These are phyloP conservation scores for Blepharisma stoltei DNA, from an alignment of 73 alveolate species.

Conservation along the genomic window DNA sequence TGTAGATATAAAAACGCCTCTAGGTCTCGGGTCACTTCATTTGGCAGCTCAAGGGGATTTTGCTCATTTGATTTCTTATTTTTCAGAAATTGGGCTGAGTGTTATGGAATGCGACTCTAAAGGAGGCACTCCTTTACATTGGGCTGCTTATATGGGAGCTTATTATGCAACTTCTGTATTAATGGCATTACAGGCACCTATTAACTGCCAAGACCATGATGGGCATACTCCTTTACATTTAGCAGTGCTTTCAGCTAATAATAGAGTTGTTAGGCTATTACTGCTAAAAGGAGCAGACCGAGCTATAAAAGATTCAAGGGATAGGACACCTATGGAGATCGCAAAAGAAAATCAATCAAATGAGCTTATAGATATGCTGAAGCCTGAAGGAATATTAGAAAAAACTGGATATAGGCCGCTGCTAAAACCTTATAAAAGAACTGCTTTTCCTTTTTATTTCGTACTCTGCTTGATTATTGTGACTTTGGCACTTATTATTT, in stretches of 20 bases:
- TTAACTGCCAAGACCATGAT: conserved; percentile 72
- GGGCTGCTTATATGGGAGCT: conserved; percentile 92
- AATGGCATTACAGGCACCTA: conserved; percentile 68
- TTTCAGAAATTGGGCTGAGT: conserved; percentile 53
- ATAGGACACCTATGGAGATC: conserved; percentile 63
- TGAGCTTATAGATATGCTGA: background rate
- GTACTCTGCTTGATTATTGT: background rate
- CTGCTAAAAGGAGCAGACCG: conserved; percentile 76
- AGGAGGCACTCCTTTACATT: conserved; percentile 91
- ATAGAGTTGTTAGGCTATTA: conserved; percentile 71
- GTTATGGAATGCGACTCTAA: conserved; percentile 60
- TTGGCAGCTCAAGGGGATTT: conserved; percentile 92
- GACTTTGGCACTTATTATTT: background rate
- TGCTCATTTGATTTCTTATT: conserved; percentile 70
- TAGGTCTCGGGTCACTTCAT: conserved; percentile 72
- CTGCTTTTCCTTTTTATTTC: conserved; percentile 18
- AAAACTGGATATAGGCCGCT: background rate
- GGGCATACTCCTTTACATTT: conserved; percentile 87
- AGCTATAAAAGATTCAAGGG: conserved; percentile 53
- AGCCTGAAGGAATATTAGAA: conserved; percentile 5
- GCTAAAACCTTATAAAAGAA: background rate
- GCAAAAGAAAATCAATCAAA: conserved; percentile 41
- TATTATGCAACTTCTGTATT: conserved; percentile 69
- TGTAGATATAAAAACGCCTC: conserved; percentile 57
- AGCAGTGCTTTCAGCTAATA: conserved; percentile 73